Percentiles rank a stretch among this genome's conserved stretches.
Conservation (phyloP, 106 monocot species). For the Gastrodia elata region DNA sequence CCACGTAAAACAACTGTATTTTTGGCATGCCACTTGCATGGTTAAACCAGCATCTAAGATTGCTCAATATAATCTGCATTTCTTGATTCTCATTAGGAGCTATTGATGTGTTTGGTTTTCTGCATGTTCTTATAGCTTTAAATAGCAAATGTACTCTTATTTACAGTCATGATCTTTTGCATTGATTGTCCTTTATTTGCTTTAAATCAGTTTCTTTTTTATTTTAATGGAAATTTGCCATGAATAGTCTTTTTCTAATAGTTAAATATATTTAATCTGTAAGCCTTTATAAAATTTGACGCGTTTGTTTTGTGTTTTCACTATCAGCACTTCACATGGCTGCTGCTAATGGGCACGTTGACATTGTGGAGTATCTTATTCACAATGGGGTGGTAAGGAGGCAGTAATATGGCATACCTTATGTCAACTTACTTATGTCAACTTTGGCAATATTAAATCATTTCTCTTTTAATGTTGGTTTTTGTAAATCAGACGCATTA, state of each 20-base stretch:
- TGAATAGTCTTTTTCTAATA: not conserved
- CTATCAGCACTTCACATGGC: slow-evolving; percentile 97
- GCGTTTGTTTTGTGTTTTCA: not conserved
- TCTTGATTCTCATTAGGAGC: not conserved
- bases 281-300: slow-evolving; percentile 5
- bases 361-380: slow-evolving; percentile 81
- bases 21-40: not conserved
- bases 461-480: not conserved
- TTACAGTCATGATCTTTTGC: not conserved
- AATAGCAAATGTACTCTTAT: not conserved
- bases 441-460: not conserved
- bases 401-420: not conserved
- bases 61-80: not conserved
- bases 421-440: too few species aligned
- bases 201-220: not conserved
- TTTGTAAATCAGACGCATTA: not conserved
- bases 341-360: slow-evolving; percentile 88
- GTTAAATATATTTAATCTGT: not conserved
- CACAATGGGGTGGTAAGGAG: slow-evolving; percentile 65
- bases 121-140: not conserved
- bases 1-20: not conserved
- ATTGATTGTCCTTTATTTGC: not conserved
- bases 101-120: not conserved
- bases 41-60: not conserved
- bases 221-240: not conserved